Evolutionary conservation across 2,329 filamentous ascomycete species (phyloP), one percentile per base, ranked within the genome.

Genomic region (Amauroascus niger): DNA sequence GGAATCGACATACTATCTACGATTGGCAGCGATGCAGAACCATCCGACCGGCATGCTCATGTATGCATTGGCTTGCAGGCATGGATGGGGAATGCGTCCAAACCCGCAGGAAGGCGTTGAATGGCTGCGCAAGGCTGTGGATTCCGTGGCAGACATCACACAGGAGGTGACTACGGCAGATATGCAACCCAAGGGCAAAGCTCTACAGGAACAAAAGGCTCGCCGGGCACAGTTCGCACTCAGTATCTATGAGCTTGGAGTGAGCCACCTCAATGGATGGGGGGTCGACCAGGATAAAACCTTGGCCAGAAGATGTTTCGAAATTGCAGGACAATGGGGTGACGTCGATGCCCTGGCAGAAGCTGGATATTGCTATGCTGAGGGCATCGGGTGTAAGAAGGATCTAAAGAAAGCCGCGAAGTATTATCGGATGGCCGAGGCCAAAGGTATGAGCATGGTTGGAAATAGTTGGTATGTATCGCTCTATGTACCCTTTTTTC

Each of bases 181-280:
- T 20, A 62, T 66, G 8, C 45, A 55, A 26, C 30, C 47, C 74
- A 79, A 78, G 81, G 60, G 75, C 83, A 82, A 84, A 70, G 69
- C 74, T 9, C 68, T 82, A 6, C 64, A 80, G 26, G 87, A 91
- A 67, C 81, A 81, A 61, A 93, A 90, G 69, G 85, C 87, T 5
- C 84, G 89, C 58, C 88, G 89, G 64, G 90, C 90, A 9, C 91
- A 97, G 64, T 95, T 97, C 68, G 93, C 91, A 0, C 77, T 97
- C 43, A 93, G 89, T 63, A 90, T 97, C 52, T 98, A 98, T 63
- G 93, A 98, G 71, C 77, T 98, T 22, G 93, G 93, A 2, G 89
- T 96, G 24, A 95, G 88, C 66, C 91, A 97, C 66, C 89, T 96
- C 82, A 96, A 98, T 63, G 93, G 93, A 4, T 98, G 93, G 93